Evolutionary conservation across 495 filamentous ascomycete genomes (phyloP).

Genomic region (Aspergillus bertholletiae): DNA sequence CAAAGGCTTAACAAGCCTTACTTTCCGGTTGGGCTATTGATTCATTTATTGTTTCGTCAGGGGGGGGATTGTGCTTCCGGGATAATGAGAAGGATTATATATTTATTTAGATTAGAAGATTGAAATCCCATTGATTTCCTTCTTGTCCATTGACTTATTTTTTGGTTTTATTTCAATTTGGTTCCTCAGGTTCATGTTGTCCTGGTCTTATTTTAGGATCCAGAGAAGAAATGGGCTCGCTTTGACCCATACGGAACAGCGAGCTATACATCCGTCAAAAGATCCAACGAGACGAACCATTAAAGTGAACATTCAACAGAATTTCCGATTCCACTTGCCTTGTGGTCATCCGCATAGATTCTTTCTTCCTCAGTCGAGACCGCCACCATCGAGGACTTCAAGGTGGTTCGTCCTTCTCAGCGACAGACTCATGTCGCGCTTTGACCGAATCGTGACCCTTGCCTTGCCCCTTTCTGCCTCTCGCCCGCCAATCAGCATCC

Average conservation of each 20-base stretch:
- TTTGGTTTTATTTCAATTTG: neutral
- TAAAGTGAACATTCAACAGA: too few species aligned
- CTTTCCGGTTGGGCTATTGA: slow-evolving; percentile 14
- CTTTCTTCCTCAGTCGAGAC: neutral
- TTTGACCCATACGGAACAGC: neutral
- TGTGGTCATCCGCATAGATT: too few species aligned
- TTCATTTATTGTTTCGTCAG: slow-evolving; percentile 10
- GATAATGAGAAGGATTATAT: neutral
- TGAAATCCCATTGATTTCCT: neutral
- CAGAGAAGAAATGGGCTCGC: neutral
- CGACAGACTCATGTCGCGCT: slow-evolving; percentile 23
- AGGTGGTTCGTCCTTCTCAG: too few species aligned
- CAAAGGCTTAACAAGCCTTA: slow-evolving; percentile 8
- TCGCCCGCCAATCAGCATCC: slow-evolving; percentile 20
- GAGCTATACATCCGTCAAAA: neutral
- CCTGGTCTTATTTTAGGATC: neutral
- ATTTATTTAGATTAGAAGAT: neutral
- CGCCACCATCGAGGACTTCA: too few species aligned
- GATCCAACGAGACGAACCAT: neutral
- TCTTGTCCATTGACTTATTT: neutral
- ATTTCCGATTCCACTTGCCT: too few species aligned
- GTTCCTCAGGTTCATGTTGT: neutral
- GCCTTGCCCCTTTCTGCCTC: slow-evolving; percentile 23
- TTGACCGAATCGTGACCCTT: slow-evolving; percentile 19
- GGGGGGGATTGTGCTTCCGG: neutral